Evolutionary conservation across 176 grass and related monocot genomes (phyloP).

Genomic region (Neostapfia colusana): DNA sequence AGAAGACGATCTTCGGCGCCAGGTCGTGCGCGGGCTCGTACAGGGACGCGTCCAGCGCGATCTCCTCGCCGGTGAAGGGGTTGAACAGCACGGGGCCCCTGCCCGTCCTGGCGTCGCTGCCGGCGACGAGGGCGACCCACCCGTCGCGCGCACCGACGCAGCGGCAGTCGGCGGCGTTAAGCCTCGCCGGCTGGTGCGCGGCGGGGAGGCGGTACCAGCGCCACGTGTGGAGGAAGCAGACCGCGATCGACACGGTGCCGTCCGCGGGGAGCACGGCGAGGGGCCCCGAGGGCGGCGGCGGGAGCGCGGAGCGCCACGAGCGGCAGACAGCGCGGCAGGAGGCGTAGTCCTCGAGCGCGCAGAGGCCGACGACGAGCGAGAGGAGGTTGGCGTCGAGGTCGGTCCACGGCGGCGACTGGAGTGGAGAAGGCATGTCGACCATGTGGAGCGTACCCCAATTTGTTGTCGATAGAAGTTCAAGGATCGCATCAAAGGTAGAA

Average conservation of each 20-base stretch:
- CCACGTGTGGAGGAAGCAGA: not conserved
- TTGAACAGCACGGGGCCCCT: conserved; percentile 12
- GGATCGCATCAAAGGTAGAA: no score
- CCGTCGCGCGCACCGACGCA: conserved; percentile 35
- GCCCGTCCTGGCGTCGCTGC: not conserved
- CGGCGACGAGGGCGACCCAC: conserved; percentile 23
- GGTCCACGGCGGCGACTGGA: not conserved
- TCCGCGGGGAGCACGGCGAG: conserved; percentile 15
- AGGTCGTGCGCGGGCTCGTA: not conserved
- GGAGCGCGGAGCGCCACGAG: conserved; percentile 27
- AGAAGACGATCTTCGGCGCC: conserved; percentile 25
- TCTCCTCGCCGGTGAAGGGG: conserved; percentile 29
- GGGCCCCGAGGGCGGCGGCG: conserved; percentile 12
- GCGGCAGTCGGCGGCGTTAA: not conserved
- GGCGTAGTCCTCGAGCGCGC: not conserved
- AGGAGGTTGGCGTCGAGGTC: conserved; percentile 11
- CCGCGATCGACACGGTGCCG: conserved; percentile 11
- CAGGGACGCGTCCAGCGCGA: conserved; percentile 5
- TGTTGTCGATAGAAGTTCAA: no score
- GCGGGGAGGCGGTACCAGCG: not conserved
- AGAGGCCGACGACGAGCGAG: conserved; percentile 1
- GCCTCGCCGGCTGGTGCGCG: not conserved
- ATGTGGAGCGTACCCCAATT: not conserved
- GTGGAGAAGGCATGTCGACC: not conserved
- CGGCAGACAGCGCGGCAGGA: conserved; percentile 16